phyloP scores from a whole-genome alignment of 2,329 filamentous ascomycete species.

The Alternaria panax region DNA sequence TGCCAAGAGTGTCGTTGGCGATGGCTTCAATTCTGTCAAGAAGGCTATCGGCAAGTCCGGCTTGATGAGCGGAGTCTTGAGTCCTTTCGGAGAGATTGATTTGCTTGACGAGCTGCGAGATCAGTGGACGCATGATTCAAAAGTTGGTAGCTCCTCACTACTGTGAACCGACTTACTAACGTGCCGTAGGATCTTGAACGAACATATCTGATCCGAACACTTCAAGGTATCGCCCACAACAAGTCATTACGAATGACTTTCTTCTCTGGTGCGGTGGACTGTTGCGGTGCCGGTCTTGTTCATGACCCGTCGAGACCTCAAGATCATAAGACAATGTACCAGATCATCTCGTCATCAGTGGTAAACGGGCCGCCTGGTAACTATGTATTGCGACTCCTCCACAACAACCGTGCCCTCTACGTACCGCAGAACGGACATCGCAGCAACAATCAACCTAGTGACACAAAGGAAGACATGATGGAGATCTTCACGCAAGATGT shows the following conservation, averaged over 20 bases:
- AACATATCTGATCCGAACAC: conserved; percentile 93
- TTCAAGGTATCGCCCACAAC: conserved; percentile 94
- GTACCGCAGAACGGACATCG: conserved; percentile 86
- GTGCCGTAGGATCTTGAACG: conserved; percentile 78
- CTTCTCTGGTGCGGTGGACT: conserved; percentile 89
- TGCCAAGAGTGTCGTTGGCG: conserved; percentile 89
- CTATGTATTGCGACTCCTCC: conserved; percentile 93
- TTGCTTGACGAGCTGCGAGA: conserved; percentile 93
- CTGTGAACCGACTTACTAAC: conserved; percentile 13
- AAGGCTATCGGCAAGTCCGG: conserved; percentile 95
- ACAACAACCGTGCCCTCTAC: conserved; percentile 92
- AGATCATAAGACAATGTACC: conserved; percentile 99
- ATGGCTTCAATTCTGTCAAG: conserved; percentile 94
- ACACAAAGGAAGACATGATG: conserved; percentile 99
- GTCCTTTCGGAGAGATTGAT: conserved; percentile 95
- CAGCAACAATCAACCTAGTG: conserved; percentile 72
- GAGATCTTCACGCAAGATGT: conserved; percentile 98
- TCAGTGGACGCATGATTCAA: conserved; percentile 97
- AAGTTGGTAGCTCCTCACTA: conserved; percentile 59
- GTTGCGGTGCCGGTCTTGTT: conserved; percentile 88
- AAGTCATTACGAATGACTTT: conserved; percentile 98
- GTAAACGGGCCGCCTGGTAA: conserved; percentile 85
- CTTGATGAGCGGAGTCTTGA: conserved; percentile 93
- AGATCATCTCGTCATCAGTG: conserved; percentile 90
- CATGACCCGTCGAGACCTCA: conserved; percentile 91